Evolutionary conservation across 2,329 filamentous ascomycete genomes (phyloP), one percentile per base, ranked within the genome.

Genomic region (Trichoderma aggressivum): DNA sequence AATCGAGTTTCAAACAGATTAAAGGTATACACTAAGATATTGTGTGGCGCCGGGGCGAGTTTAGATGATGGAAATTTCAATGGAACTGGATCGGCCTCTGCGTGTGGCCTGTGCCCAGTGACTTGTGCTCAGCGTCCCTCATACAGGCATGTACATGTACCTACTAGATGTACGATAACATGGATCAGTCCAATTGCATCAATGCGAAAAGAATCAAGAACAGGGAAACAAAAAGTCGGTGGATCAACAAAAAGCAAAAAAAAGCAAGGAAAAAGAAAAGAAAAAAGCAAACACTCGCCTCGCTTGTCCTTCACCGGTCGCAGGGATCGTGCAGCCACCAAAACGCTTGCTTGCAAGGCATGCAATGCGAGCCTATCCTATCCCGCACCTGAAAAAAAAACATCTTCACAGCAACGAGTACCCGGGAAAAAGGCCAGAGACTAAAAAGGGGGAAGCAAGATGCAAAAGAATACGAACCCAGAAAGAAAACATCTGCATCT

Each of bases 291-390:
- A 43, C 58, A 61, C 34, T 68, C 24, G 28, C 36, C 62, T 63
- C 36, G 55, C 65, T 69, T 60, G 24, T 28, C 65, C 36, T 69
- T 69, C 55, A 69, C 65, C 65, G 65, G 65, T 69, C 39, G 65
- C 65, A 69, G 56, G 65, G 39, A 69, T 69, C 32, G 11, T 69
- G 65, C 56, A 53, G 65, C 56, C 55, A 61, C 67, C 67, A 50
- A 24, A 39, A 43, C 30, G 55, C 28, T 14, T 24, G 30, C 28
- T 18, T 5, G 62, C 55, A 50, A n/a, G 28, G 65, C 24, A 58
- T 68, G 56, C 34, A 68, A 68, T 47, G 56, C 65, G 56, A 68
- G 34, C 39, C 39, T 26, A 26, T 34, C 39, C 39, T 26, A 26
- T 34, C 30, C 21, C 47, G 28, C 36, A n/a, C 14, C 16, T 43